These are phyloP conservation scores for Exidia glandulosa DNA, from an alignment of 768 basidiomycete genomes.

Conservation along the genomic window DNA sequence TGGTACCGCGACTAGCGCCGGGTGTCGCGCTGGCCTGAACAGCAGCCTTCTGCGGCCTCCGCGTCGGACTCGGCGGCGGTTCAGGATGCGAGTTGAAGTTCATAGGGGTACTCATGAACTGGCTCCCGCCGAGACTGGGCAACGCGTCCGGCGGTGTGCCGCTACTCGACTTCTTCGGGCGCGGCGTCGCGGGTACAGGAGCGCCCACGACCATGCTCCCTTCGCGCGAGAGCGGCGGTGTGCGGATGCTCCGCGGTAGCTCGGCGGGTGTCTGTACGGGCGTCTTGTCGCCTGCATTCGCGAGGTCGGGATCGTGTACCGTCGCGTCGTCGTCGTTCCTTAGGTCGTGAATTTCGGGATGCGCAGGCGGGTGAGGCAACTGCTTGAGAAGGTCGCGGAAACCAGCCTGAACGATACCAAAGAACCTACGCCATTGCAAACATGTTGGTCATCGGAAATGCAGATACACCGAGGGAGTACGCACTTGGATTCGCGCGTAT, in stretches of 20 bases:
- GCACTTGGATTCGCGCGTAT: constrained; percentile 46
- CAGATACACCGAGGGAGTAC: constrained; percentile 6
- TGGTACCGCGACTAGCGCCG: neutral
- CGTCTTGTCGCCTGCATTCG: neutral
- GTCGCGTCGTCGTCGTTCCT: neutral
- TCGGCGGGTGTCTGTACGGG: neutral
- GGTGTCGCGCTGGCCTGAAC: no score
- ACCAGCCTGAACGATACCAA: constrained; percentile 55
- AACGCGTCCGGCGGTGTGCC: neutral
- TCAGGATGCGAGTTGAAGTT: neutral
- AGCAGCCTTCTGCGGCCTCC: neutral
- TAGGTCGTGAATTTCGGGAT: neutral
- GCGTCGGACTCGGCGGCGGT: neutral
- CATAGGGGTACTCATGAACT: neutral
- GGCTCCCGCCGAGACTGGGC: neutral
- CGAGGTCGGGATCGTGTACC: neutral
- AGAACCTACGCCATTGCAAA: constrained; percentile 25
- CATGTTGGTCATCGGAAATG: neutral
- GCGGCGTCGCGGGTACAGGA: neutral
- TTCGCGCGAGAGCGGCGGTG: neutral
- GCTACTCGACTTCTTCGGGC: neutral
- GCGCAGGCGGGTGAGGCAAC: neutral
- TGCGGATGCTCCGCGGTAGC: neutral
- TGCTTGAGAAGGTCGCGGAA: constrained; percentile 36
- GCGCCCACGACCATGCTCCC: neutral